phyloP scores from a whole-genome alignment of 2,329 filamentous ascomycete genomes.

The Trichoderma citrinoviride region DNA sequence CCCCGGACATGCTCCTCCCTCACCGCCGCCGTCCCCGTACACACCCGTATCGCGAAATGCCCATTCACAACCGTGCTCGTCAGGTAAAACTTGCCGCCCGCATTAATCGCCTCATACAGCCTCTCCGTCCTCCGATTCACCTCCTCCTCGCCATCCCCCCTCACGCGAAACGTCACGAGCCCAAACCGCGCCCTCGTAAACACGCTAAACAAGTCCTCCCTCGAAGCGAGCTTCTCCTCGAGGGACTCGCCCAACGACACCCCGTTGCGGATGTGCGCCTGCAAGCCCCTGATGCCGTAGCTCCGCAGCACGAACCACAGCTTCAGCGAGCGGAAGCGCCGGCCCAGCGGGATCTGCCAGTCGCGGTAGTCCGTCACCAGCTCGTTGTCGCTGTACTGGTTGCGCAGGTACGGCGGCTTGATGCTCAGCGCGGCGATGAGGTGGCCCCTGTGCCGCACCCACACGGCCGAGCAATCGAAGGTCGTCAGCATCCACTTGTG shows the following conservation, averaged over 20 bases:
- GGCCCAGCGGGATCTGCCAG: slow-evolving; percentile 92
- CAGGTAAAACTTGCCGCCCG: slow-evolving; percentile 73
- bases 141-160: slow-evolving; percentile 45
- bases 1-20: slow-evolving; percentile 70
- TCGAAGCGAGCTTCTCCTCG: slow-evolving; percentile 53
- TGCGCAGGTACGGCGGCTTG: slow-evolving; percentile 76
- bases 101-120: slow-evolving; percentile 73
- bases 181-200: slow-evolving; percentile 73
- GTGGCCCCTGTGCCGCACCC: slow-evolving; percentile 69
- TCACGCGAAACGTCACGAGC: slow-evolving; percentile 70
- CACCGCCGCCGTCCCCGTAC: slow-evolving; percentile 65
- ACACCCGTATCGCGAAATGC: slow-evolving; percentile 75
- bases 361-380: slow-evolving; percentile 93
- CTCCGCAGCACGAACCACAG: slow-evolving; percentile 90
- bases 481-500: slow-evolving; percentile 97
- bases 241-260: slow-evolving; percentile 70
- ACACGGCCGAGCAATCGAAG: slow-evolving; percentile 82
- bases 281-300: slow-evolving; percentile 76
- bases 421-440: slow-evolving; percentile 79
- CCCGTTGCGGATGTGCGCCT: slow-evolving; percentile 67
- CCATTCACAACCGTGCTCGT: slow-evolving; percentile 73
- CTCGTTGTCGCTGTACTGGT: slow-evolving; percentile 74
- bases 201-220: slow-evolving; percentile 71
- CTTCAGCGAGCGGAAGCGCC: slow-evolving; percentile 85
- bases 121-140: slow-evolving; percentile 68